phyloP scores from a whole-genome alignment of 1,284 basidiomycete species.

The Malassezia obtusa region DNA sequence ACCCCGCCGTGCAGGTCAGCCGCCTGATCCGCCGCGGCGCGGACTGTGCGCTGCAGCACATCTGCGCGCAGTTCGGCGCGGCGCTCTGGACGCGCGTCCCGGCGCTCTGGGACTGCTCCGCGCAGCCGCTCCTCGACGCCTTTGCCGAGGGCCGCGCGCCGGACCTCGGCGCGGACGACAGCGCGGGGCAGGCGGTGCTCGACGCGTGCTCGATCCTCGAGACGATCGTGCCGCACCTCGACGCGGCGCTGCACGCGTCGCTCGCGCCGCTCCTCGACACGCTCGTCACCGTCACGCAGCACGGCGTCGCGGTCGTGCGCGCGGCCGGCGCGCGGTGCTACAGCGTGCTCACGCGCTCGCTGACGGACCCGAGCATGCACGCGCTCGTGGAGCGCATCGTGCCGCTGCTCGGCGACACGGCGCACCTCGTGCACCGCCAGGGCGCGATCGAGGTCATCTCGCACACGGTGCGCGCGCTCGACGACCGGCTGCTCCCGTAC shows the following conservation, averaged over 20 bases:
- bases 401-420: constrained; percentile 73
- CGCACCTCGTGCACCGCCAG: constrained; percentile 69
- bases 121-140: constrained; percentile 63
- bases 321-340: constrained; percentile 77
- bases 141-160: constrained; percentile 56
- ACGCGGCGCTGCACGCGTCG: constrained; percentile 61
- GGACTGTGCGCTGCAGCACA: constrained; percentile 65
- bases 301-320: constrained; percentile 76
- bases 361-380: constrained; percentile 76
- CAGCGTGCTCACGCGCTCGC: constrained; percentile 73
- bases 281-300: constrained; percentile 66
- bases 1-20: constrained; percentile 40
- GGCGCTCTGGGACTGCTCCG: constrained; percentile 88
- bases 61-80: constrained; percentile 69
- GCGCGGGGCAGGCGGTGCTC: constrained; percentile 73
- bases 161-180: constrained; percentile 21
- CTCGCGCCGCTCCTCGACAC: constrained; percentile 66
- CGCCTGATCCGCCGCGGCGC: constrained; percentile 65
- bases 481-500: constrained; percentile 90
- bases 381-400: constrained; percentile 75
- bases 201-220: constrained; percentile 85
- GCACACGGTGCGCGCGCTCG: constrained; percentile 80
- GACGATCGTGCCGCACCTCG: constrained; percentile 67
- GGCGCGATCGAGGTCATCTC: constrained; percentile 76
- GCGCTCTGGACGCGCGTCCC: constrained; percentile 67